Evolutionary conservation across 2,329 filamentous ascomycete species (phyloP).

Genomic region (Hypoxylon sp.): DNA sequence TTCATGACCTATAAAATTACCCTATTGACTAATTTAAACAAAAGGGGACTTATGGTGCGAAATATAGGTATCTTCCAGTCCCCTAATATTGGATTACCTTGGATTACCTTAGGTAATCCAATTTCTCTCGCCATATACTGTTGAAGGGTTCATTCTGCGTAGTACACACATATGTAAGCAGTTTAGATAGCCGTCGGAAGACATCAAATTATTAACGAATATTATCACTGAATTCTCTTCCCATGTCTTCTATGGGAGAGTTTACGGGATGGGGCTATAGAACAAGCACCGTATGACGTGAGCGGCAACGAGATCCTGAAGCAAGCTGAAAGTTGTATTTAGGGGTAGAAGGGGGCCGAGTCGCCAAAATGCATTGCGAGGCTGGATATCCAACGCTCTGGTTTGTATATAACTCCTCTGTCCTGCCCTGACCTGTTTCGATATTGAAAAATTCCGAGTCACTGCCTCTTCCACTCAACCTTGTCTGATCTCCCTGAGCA

Average conservation of each 20-base stretch:
- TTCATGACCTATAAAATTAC: background rate
- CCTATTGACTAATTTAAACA: background rate
- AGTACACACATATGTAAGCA: constrained; percentile 8
- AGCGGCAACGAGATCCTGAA: constrained; percentile 10
- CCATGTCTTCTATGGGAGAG: background rate
- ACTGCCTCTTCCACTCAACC: background rate
- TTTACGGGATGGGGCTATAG: background rate
- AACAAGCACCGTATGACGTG: constrained; percentile 16
- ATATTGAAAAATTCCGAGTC: background rate
- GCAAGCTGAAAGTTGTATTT: constrained; percentile 9
- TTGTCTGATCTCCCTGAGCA: background rate
- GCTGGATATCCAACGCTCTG: background rate
- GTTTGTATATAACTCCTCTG: constrained; percentile 15
- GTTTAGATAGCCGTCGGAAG: constrained; percentile 1
- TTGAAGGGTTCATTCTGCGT: constrained; percentile 16
- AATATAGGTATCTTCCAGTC: background rate
- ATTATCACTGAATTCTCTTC: background rate
- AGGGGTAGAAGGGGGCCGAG: background rate
- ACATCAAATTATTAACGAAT: constrained; percentile 9
- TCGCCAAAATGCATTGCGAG: background rate
- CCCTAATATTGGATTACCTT: constrained; percentile 3
- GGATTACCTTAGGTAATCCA: constrained; percentile 2
- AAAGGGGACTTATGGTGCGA: constrained; percentile 25
- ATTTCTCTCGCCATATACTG: background rate
- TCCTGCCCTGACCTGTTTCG: background rate